Conservation (phyloP, 495 filamentous ascomycete species). For the Penicillium bialowiezense region DNA sequence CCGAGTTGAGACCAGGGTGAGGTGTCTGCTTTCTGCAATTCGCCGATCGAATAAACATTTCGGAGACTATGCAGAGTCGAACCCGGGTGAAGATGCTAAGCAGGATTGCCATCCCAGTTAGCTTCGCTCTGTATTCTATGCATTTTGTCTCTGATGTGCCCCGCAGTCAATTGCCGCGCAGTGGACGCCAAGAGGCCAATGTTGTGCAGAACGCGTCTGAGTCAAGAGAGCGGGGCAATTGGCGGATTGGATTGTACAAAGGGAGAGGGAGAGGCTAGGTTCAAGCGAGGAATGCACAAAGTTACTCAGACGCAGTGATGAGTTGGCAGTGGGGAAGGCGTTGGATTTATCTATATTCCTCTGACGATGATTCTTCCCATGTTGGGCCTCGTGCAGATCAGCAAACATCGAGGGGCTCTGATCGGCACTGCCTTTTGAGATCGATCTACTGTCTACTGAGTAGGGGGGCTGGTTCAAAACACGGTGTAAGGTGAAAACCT, state of each 20-base stretch:
- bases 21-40: constrained; percentile 21
- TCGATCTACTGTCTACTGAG: not conserved
- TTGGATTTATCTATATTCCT: constrained; percentile 17
- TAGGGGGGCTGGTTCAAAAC: not conserved
- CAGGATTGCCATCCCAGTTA: not conserved
- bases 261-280: not conserved
- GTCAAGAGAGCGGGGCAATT: not conserved
- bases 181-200: constrained; percentile 32
- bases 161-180: constrained; percentile 10
- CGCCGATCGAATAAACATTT: constrained; percentile 18
- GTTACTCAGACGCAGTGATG: constrained; percentile 73
- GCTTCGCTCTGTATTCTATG: not conserved
- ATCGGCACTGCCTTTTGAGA: not conserved
- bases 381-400: constrained; percentile 25
- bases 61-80: constrained; percentile 8
- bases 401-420: constrained; percentile 6
- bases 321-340: constrained; percentile 67
- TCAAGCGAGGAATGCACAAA: constrained; percentile 9
- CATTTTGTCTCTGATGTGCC: too few species aligned
- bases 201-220: constrained; percentile 36
- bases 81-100: not conserved
- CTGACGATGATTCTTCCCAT: constrained; percentile 17
- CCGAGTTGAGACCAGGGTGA: constrained; percentile 40
- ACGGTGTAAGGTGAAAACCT: not conserved
- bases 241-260: not conserved